Base-by-base conservation (phyloP, 768 basidiomycete genomes). In the Floccularia luteovirens region DNA sequence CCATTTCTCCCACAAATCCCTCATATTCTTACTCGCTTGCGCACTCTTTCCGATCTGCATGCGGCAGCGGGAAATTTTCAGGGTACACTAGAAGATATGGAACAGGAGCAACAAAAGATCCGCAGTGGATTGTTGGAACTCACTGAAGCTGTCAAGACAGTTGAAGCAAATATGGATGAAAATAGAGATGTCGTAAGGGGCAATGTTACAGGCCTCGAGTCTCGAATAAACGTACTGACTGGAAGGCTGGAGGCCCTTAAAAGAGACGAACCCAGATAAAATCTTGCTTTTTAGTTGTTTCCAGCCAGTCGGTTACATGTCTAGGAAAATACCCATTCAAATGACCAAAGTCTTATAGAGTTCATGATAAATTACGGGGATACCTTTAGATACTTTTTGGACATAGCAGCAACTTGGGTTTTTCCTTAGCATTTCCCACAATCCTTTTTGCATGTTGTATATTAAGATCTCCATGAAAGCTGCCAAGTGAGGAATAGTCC, bases 11-110 rank as follows among this genome's bases (percentile, higher is more conserved):
- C 87, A 0, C 86, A 89, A 47, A 84, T 90, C 31, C 87, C 93
- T 1, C 90, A 96, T 49, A 83, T 99, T 17, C 74, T 99, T 19
- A 79, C 86, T 3, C 86, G 94, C 11, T 62, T 99, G 25, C 79
- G 89, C 27, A 92, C 91, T 7, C 69, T 99, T 3, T 80, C 88
- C 6, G 55, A 77, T 0, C 60, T 99, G 43, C 94, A 99, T 52
- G 71, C 81, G 0, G 79, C 86, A 35, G 90, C 94, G 0, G 72
- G 81, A 1, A 75, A 82, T 19, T 92, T 97, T 51, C 75, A 82
- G 38, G 69, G 65, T 16, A 76, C 79, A 2, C 64, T 97, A 3
- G 60, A 69, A 12, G 58, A 69, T 35, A 62, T 93, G 23, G 83
- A 88, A 56, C 77, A 77, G 41, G 84, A 88, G 45, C 86, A 92